Evolutionary conservation across 441 rosid species (phyloP), one percentile per base, ranked within the genome.

Genomic region (Sinapis alba): DNA sequence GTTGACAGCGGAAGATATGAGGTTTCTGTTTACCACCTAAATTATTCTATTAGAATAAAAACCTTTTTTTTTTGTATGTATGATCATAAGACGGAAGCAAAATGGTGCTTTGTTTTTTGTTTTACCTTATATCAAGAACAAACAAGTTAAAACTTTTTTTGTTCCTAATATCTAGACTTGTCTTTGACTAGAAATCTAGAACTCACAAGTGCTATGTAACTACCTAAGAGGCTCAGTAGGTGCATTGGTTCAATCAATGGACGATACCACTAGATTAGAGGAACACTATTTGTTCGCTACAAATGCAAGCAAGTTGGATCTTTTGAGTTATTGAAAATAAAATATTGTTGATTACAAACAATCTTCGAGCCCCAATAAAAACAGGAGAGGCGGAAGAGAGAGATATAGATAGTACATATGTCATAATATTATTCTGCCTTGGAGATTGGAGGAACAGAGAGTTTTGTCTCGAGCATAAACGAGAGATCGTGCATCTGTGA

Each of bases 401-500:
- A 45, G 4, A 19, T n/a, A 38, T 11, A 38, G 61, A 58, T 38
- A 57, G 45, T 47, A 65, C 64, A 65, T 5, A 9, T 50, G 64
- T 58, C 41, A 23, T 56, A 38, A 47, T 67, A 41, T 45, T 68
- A 62, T 67, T 73, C 74, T 62, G 67, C 64, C 62, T 72, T 78
- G 47, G 78, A 60, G 71, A 78, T 53, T 70, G 80, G 81, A 13
- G 97, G 93, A 24, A 88, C 47, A 16, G 92, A 83, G 57, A 89
- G 94, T 71, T 84, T 68, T 36, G 71, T 87, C 57, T 83, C 91
- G 7, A 90, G 88, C 97, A 90, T 92, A 82, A 90, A 92, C 6
- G 94, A 89, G 54, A 94, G 94, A 80, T 90, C 97, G 72, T 88
- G 95, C 97, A 88, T 90, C 84, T 88, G 89, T 38, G 91, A 86